Conservation (phyloP, 495 filamentous ascomycete species). For the Cudoniella acicularis region DNA sequence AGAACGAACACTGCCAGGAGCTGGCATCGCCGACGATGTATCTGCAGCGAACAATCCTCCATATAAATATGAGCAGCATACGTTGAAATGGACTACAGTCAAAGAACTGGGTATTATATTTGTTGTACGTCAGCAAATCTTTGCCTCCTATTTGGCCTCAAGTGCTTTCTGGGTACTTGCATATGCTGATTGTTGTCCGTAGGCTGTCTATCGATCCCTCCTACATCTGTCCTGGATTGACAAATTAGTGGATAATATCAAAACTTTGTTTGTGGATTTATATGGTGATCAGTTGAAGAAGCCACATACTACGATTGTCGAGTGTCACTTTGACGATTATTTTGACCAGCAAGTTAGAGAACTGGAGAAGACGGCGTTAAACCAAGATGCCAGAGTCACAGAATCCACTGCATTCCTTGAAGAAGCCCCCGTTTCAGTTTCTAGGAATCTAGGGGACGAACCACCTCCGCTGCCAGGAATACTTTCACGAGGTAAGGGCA, state of each 20-base stretch:
- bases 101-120: conserved; percentile 95
- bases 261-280: conserved; percentile 80
- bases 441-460: conserved; percentile 37
- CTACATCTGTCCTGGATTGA: conserved; percentile 96
- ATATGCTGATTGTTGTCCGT: conserved; percentile 21
- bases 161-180: background rate
- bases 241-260: conserved; percentile 90
- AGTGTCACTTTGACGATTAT: conserved; percentile 84
- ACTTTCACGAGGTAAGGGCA: conserved; percentile 26
- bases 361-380: conserved; percentile 56
- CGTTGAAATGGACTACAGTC: conserved; percentile 84
- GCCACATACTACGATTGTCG: conserved; percentile 68
- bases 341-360: conserved; percentile 90
- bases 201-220: conserved; percentile 97
- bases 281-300: conserved; percentile 85
- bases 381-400: conserved; percentile 27
- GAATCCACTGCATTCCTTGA: conserved; percentile 37
- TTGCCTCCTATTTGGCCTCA: background rate
- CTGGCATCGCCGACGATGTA: conserved; percentile 51
- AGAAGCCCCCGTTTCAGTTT: conserved; percentile 40
- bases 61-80: conserved; percentile 92
- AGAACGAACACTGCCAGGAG: conserved; percentile 67
- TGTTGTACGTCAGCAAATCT: conserved; percentile 59
- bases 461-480: conserved; percentile 42
- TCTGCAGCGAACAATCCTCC: conserved; percentile 59